Evolutionary conservation across 2,329 filamentous ascomycete genomes (phyloP), one percentile per base, ranked within the genome.

Genomic region (Fusarium camptoceras): DNA sequence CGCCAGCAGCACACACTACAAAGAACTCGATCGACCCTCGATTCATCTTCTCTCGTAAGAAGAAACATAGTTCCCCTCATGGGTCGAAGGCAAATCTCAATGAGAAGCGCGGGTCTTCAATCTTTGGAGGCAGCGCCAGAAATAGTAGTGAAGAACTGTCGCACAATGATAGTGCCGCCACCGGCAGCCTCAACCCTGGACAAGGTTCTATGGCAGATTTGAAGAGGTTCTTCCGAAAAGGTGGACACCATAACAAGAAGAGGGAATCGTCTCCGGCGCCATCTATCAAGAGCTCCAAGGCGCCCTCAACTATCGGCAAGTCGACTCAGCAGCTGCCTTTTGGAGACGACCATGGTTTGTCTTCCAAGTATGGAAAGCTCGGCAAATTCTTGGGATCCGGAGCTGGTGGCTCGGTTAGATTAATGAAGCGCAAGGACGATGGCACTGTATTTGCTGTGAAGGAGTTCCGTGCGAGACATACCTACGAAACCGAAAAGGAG

Each of bases 371-470:
- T 78, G 96, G 96, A 47, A 98, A 98, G 78, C 91, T 99, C 70
- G 96, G 95, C 60, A 96, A 93, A 78, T 93, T 98, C 2, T 86
- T 99, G 15, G 96, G 96, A 8, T 95, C 95, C 28, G 96, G 96
- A 27, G 96, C 96, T 28, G 96, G 96, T 53, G 96, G 96, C 27
- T 98, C 95, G 0, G 96, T 99, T 18, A 89, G 95, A 70, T 82
- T 99, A 53, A 94, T 99, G 91, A 98, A 96, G 83, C 89, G 96
- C 66, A 95, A 91, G 76, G 94, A 93, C 68, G 96, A 99, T 77
- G 92, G 92, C 27, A 94, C 93, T 9, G 96, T 97, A 0, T 99
- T 99, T 80, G 96, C 96, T 2, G 96, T 98, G 55, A 99, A 99
- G 81, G 95, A 99, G 78, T 99, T 99, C 81, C 87, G 96, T 55